phyloP scores from a whole-genome alignment of 2,329 filamentous ascomycete genomes.

The Colletotrichum brevisporum region DNA sequence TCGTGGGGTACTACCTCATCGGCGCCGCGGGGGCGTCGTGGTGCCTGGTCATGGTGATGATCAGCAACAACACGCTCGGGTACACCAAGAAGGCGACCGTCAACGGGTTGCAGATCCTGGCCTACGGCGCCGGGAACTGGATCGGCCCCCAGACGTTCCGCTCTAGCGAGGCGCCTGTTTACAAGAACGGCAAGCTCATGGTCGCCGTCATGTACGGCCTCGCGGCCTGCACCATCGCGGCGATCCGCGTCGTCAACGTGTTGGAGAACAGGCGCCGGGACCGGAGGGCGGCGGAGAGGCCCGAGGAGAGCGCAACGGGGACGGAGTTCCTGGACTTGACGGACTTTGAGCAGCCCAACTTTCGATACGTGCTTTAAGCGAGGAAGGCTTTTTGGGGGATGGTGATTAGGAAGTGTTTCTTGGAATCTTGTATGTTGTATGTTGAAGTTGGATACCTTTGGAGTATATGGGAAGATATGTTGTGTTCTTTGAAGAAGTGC shows the following conservation, averaged over 20 bases:
- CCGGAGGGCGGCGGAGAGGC: slow-evolving; percentile 43
- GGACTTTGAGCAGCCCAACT: slow-evolving; percentile 44
- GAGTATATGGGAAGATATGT: too few relatives aligned
- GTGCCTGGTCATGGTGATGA: slow-evolving; percentile 47
- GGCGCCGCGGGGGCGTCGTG: slow-evolving; percentile 45
- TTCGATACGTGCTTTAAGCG: slow-evolving; percentile 44
- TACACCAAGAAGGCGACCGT: slow-evolving; percentile 49
- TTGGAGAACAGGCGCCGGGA: slow-evolving; percentile 46
- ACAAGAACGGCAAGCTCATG: slow-evolving; percentile 45
- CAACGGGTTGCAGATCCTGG: slow-evolving; percentile 44
- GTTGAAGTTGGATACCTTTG: too few relatives aligned
- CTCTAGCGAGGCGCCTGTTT: slow-evolving; percentile 43
- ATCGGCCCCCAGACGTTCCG: slow-evolving; percentile 47
- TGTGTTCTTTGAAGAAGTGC: too few relatives aligned
- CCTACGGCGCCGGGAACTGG: slow-evolving; percentile 43
- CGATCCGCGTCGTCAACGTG: slow-evolving; percentile 44
- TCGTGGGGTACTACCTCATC: slow-evolving; percentile 46
- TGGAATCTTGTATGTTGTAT: background rate
- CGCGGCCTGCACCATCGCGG: slow-evolving; percentile 37
- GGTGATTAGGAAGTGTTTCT: background rate
- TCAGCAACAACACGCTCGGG: slow-evolving; percentile 47
- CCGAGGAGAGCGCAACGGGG: slow-evolving; percentile 22
- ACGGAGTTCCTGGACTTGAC: slow-evolving; percentile 46
- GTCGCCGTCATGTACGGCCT: slow-evolving; percentile 45
- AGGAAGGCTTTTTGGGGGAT: background rate